Evolutionary conservation across 192 early-diverging fungal species (phyloP).

Genomic region (Podila horticola): DNA sequence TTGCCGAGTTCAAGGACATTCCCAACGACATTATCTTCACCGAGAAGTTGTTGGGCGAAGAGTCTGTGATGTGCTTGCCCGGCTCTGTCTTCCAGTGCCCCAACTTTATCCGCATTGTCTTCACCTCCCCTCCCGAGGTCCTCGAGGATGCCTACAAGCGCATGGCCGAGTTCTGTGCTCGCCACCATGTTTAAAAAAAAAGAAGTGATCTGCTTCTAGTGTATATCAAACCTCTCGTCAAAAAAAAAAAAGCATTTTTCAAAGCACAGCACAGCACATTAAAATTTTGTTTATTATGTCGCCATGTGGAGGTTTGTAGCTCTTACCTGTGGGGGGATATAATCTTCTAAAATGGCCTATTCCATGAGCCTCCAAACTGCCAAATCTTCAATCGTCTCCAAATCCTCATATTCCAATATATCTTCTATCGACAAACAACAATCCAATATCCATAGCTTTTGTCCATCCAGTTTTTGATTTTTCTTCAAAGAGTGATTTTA

Average conservation of each 20-base stretch:
- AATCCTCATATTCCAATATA: too few relatives aligned
- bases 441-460: too few relatives aligned
- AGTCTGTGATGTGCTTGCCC: conserved; percentile 86
- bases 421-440: too few relatives aligned
- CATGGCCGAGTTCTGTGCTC: conserved; percentile 82
- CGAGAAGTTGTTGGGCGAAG: conserved; percentile 82
- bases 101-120: conserved; percentile 81
- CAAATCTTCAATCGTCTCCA: too few relatives aligned
- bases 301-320: too few relatives aligned
- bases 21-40: conserved; percentile 83
- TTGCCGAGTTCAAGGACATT: conserved; percentile 77
- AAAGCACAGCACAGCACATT: background rate
- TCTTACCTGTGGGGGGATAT: too few relatives aligned
- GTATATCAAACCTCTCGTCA: background rate
- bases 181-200: conserved; percentile 66
- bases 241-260: background rate
- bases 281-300: background rate
- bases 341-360: too few relatives aligned
- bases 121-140: conserved; percentile 81
- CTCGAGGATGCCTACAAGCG: conserved; percentile 77
- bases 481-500: too few relatives aligned
- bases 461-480: too few relatives aligned
- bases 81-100: conserved; percentile 86
- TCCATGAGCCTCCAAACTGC: too few relatives aligned
- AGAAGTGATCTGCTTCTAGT: too few relatives aligned